These are phyloP conservation scores for Leersia perrieri DNA, from an alignment of 176 grass and related monocot genomes.

Conservation along the genomic window DNA sequence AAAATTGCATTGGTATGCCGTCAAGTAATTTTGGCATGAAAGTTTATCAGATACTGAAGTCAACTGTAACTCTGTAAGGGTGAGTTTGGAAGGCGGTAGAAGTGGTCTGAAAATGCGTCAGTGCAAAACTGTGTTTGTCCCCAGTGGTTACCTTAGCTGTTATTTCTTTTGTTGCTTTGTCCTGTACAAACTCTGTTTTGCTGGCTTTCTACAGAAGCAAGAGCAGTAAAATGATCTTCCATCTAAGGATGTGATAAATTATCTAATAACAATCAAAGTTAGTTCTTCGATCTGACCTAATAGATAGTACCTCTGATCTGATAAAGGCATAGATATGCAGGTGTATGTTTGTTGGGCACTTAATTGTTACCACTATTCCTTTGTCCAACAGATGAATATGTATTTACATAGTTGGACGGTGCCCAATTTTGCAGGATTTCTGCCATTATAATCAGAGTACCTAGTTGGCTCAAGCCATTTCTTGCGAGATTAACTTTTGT, in stretches of 20 bases:
- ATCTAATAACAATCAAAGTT: not conserved
- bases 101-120: too few relatives aligned
- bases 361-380: not conserved
- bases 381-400: not conserved
- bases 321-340: not conserved
- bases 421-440: slow-evolving; percentile 1
- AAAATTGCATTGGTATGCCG: not conserved
- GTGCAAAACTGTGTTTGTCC: too few relatives aligned
- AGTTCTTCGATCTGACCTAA: not conserved
- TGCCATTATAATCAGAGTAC: too few relatives aligned
- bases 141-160: too few relatives aligned
- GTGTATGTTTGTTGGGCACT: not conserved
- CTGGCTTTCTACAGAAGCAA: too few relatives aligned
- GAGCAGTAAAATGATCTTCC: too few relatives aligned
- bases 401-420: not conserved
- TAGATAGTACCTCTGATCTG: not conserved
- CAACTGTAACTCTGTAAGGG: too few relatives aligned
- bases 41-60: not conserved
- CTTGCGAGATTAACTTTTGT: not conserved
- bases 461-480: too few relatives aligned
- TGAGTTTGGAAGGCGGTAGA: too few relatives aligned
- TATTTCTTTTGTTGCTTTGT: too few relatives aligned
- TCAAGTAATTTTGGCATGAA: not conserved
- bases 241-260: not conserved
- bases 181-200: too few relatives aligned